These are phyloP conservation scores for Penicillium italicum DNA, from an alignment of 2,329 filamentous ascomycete genomes.

Conservation along the genomic window DNA sequence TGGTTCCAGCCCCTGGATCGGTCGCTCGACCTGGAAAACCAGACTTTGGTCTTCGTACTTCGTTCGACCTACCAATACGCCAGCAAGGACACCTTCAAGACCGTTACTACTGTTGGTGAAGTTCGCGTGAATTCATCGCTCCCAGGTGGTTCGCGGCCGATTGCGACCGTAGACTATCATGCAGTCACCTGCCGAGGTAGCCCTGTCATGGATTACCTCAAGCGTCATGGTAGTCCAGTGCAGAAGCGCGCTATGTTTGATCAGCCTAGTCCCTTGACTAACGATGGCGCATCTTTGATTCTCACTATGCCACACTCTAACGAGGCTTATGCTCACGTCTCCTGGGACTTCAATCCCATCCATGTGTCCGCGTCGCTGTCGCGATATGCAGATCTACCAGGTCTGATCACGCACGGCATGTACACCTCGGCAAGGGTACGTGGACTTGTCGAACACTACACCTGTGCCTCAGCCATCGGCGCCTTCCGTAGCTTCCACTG, in stretches of 20 bases:
- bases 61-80: conserved; percentile 2
- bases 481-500: conserved; percentile 93
- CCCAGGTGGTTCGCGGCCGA: not conserved
- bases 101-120: conserved; percentile 1
- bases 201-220: not conserved
- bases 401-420: conserved; percentile 97
- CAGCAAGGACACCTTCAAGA: conserved; percentile 3
- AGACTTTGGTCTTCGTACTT: not conserved
- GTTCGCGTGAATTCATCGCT: conserved; percentile 1
- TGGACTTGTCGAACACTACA: not conserved
- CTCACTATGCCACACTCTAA: conserved; percentile 48
- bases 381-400: conserved; percentile 86
- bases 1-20: not conserved
- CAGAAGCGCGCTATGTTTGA: not conserved
- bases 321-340: conserved; percentile 93
- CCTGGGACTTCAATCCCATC: conserved; percentile 94
- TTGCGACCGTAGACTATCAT: not conserved
- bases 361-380: conserved; percentile 96
- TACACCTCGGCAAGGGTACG: conserved; percentile 76
- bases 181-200: not conserved
- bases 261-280: not conserved
- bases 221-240: not conserved
- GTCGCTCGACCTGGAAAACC: not conserved
- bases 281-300: not conserved
- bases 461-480: conserved; percentile 78